A percentile compares a stretch with the other conserved stretches of the same genome.
phyloP scores from a whole-genome alignment of 1,284 basidiomycete species.

The Rhizopogon parksii region DNA sequence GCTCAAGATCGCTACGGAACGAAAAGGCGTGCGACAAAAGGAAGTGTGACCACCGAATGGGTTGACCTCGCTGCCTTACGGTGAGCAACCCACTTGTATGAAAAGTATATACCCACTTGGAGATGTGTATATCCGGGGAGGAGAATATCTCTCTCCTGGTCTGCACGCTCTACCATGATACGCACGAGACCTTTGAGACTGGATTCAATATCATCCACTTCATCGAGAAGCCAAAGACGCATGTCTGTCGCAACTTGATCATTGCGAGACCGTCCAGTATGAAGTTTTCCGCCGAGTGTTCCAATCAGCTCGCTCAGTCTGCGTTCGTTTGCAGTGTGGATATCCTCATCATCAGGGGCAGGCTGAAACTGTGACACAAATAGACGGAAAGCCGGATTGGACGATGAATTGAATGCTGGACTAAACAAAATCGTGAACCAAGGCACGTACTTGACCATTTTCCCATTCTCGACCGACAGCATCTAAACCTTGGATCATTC shows the following conservation, averaged over 20 bases:
- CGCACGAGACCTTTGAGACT: conserved; percentile 74
- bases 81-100: background rate
- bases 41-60: conserved; percentile 97
- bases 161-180: conserved; percentile 87
- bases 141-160: conserved; percentile 85
- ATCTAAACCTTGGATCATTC: conserved; percentile 76
- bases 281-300: conserved; percentile 84
- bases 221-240: conserved; percentile 89
- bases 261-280: conserved; percentile 94
- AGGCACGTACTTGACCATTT: conserved; percentile 49
- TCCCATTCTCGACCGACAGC: conserved; percentile 84
- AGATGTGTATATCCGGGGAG: conserved; percentile 97
- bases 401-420: background rate
- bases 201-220: conserved; percentile 67
- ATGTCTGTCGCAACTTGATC: conserved; percentile 99
- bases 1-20: conserved; percentile 82
- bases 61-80: conserved; percentile 79
- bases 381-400: background rate
- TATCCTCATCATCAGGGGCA: conserved; percentile 89
- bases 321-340: conserved; percentile 99
- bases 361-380: conserved; percentile 51
- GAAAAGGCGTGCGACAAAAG: conserved; percentile 93
- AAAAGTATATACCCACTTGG: conserved; percentile 50
- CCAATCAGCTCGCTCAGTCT: conserved; percentile 92
- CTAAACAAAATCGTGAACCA: background rate